Base-by-base conservation (phyloP, 495 filamentous ascomycete species). In the Aspergillus bridgeri region DNA sequence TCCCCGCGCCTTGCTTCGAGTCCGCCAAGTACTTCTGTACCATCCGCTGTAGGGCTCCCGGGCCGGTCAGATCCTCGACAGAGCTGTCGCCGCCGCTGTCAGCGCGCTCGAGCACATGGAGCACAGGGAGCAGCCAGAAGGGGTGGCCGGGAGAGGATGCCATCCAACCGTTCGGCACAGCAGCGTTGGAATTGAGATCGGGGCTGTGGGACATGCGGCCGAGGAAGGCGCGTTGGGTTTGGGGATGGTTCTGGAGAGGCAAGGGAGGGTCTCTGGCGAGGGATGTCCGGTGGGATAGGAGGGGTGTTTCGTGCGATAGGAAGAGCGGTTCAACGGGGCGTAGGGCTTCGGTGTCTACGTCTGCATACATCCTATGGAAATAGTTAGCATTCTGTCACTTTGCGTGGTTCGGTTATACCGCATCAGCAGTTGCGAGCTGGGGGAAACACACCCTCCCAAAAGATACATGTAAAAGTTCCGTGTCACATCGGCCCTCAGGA, bases 91-190 rank as follows among this genome's bases (percentile, higher is more conserved):
- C 63, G 38, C 38, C 56, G 11, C 58, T 53, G 2, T 65, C 53
- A 3, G 63, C 60, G 51, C 62, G 58, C 42, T 65, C 60, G 7
- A 65, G 24, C 5, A 65, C 60, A 18, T 51, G 42, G 17, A 65
- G 58, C 24, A 60, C 60, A 0, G 63, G 60, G 25, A 65, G 52
- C 3, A 65, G 60, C 63, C 63, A 65, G 60, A 65, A 65, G 3
- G 63, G 63, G n/a, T 65, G 63, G 54, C 63, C 63, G 0, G 63
- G 63, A 1, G 63, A 57, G 1, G 63, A 65, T 3, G 63, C 63
- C 63, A 65, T 65, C 63, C 63, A 65, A 25, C 63, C 63, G 44
- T 65, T 65, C 0, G 63, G 63, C n/a, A 65, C 51, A n/a, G 63
- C 63, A 22, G 57, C 63, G 22, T 56, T 45, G 5, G 54, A 49